Base-by-base conservation (phyloP, 805 yeast species). In the Hanseniaspora thailandica region DNA sequence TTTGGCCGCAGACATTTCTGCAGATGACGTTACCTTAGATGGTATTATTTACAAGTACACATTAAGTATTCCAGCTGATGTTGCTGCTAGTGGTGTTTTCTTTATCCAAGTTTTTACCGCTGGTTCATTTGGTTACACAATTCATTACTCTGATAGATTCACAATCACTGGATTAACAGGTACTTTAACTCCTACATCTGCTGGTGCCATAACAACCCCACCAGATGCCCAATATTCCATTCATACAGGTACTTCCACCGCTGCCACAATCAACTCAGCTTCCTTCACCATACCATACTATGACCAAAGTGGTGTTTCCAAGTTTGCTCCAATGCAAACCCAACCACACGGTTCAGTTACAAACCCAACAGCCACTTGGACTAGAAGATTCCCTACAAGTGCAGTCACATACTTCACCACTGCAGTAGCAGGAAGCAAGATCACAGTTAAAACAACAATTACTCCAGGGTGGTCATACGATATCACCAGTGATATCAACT, bases 311-410 rank as follows among this genome's bases (percentile, higher is more conserved):
- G 95, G 95, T 17, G 63, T 58, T 17, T 78, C 84, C 7, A 78
- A 84, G 59, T 86, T 69, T 66, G 97, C 97, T 1, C 96, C 96
- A 47, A 86, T 86, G 95, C 97, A 89, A 69, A 63, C 71, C 44
- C 95, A 86, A 66, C 97, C 97, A 6, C 85, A 84, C 3, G 62
- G 84, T 1, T 70, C 69, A 8, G 77, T 86, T 41, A 83, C 95
- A 0, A 76, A 71, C 39, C 72, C 81, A 7, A 66, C 79, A 5
- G 54, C 43, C 1, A 5, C 44, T 12, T 83, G 88, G 81, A 65
- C 81, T 5, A 75, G 81, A 61, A 70, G 78, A 57, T 78, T 69
- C 64, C 81, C 90, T 19, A 76, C 94, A 0, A 77, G 87, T 46
- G 69, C 84, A 0, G 82, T 76, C 52, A 73, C 84, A 0, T 76